These are phyloP conservation scores for Chaetomium sp. DNA, from an alignment of 2,329 filamentous ascomycete genomes.

Conservation along the genomic window DNA sequence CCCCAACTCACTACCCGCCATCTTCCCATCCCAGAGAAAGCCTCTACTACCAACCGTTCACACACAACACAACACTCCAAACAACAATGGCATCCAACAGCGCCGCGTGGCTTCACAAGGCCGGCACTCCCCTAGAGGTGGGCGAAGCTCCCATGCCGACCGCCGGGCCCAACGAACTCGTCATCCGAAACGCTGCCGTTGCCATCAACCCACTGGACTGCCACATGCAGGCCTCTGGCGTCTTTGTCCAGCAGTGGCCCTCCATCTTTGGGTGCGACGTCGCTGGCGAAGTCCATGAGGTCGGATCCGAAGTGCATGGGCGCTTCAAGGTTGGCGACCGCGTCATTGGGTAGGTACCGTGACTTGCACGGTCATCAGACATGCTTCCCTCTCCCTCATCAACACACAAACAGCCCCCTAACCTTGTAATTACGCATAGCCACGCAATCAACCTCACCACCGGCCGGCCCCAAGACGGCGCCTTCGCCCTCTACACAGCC, in stretches of 20 bases:
- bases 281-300: background rate
- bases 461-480: background rate
- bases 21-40: background rate
- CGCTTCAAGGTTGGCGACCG: slow-evolving; percentile 1
- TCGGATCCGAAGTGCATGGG: background rate
- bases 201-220: slow-evolving; percentile 1
- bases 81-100: background rate
- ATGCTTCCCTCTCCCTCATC: too few relatives aligned
- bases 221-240: background rate
- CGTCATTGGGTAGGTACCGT: background rate
- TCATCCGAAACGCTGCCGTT: background rate
- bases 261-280: background rate
- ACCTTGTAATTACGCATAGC: background rate
- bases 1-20: background rate
- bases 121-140: background rate
- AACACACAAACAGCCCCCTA: background rate
- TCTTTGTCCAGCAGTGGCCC: background rate
- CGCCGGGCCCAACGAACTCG: background rate
- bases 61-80: background rate
- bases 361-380: too few relatives aligned
- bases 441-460: background rate
- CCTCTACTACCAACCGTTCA: background rate
- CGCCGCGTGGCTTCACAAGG: background rate
- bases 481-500: background rate
- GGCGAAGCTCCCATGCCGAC: background rate